A percentile compares a stretch with the other conserved stretches of the same genome.
These are phyloP conservation scores for Apiospora aurea DNA, from an alignment of 2,329 filamentous ascomycete genomes.

Conservation along the genomic window DNA sequence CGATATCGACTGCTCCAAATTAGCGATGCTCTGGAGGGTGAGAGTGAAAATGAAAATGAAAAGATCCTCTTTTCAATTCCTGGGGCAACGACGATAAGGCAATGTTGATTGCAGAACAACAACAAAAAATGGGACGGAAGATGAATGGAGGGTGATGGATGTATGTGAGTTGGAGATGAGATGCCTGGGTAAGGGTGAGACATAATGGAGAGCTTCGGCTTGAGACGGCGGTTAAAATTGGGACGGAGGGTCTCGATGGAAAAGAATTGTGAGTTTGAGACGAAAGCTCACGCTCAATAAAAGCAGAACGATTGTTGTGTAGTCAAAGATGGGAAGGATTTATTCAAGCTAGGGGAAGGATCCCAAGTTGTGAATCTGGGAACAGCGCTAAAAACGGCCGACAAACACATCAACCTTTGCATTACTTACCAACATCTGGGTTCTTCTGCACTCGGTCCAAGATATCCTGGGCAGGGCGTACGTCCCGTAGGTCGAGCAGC, in stretches of 20 bases:
- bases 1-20: conserved; percentile 37
- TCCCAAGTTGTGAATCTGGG: neutral
- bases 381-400: neutral
- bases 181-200: neutral
- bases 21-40: neutral
- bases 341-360: neutral
- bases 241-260: neutral
- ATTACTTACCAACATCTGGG: conserved; percentile 49
- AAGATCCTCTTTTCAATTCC: neutral
- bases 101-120: neutral
- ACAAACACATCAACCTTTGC: neutral
- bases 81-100: neutral
- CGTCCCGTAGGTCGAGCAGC: conserved; percentile 50
- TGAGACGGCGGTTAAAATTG: neutral
- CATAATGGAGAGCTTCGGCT: neutral
- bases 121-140: neutral
- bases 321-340: neutral
- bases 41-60: conserved; percentile 23
- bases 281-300: neutral
- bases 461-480: conserved; percentile 25
- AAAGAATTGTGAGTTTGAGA: neutral
- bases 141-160: neutral
- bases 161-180: neutral
- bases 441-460: conserved; percentile 40
- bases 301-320: neutral